Evolutionary conservation across 2,329 filamentous ascomycete genomes (phyloP), one percentile per base, ranked within the genome.

Genomic region (Fusarium compactum): DNA sequence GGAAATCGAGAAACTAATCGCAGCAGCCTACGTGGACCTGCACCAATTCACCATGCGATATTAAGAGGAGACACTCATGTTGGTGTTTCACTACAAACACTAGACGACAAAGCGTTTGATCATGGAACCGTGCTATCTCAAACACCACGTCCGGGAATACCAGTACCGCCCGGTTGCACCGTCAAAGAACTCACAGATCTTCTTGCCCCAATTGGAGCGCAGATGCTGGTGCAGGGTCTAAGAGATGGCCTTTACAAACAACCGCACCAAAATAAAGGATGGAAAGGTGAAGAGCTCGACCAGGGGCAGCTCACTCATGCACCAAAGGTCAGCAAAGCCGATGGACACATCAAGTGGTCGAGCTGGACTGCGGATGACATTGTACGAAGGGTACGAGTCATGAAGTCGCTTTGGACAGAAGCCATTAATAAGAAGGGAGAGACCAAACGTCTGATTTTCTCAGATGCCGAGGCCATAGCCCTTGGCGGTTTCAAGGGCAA

Each of bases 41-140:
- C 96, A 4, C 96, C 96, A 1, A 85, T 99, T 16, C 92, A 97
- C 68, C 92, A 95, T 79, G 89, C 93, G n/a, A 85, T 98, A 38
- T 84, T 98, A 16, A 82, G 86, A 29, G 82, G 85, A 15, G 83
- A 88, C 58, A 75, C 76, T 1, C 81, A 83, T 63, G 93, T 92
- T 0, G 96, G 96, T 25, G 86, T 98, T 24, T 92, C 92, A 0
- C 84, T 99, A 27, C 96, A 99, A 79, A 98, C 95, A 0, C 86
- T 99, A 40, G 89, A 98, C 78, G 86, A 89, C 3, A 81, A 83
- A 18, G 81, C 85, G 48, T 98, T 98, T 77, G 96, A 99, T 78
- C 88, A 90, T 64, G 96, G 96, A 29, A 79, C 83, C 4, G 86
- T 98, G 12, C 84, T 99, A 27, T 85, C 87, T 18, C 94, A 97